These are phyloP conservation scores for Parascedosporium putredinis DNA, from an alignment of 2,329 filamentous ascomycete species.

Conservation along the genomic window DNA sequence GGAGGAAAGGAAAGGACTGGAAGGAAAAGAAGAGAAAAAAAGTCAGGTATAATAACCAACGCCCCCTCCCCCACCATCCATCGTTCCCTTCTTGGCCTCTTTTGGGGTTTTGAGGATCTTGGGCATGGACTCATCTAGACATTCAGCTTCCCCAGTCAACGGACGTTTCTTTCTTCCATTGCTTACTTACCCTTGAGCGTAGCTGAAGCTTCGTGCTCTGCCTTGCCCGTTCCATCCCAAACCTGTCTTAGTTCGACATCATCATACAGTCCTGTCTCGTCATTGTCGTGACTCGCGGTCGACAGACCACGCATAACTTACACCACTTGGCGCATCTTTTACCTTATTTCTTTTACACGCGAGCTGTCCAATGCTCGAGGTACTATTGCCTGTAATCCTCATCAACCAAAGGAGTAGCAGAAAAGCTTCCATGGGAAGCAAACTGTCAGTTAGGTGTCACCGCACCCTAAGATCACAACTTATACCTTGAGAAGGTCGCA, in stretches of 20 bases:
- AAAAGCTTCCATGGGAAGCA: slow-evolving; percentile 8
- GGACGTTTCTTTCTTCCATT: neutral
- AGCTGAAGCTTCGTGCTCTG: neutral
- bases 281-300: neutral
- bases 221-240: neutral
- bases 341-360: neutral
- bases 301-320: neutral
- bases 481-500: slow-evolving; percentile 1
- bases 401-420: neutral
- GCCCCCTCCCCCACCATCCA: slow-evolving; percentile 5
- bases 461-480: slow-evolving; percentile 4
- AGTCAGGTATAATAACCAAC: slow-evolving; percentile 9
- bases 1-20: neutral
- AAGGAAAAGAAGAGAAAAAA: neutral
- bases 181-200: neutral
- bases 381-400: neutral
- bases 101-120: slow-evolving; percentile 5
- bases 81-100: slow-evolving; percentile 6
- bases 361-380: slow-evolving; percentile 6
- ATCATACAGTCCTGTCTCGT: neutral
- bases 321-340: too few species aligned
- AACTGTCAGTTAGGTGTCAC: neutral
- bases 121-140: neutral
- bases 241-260: slow-evolving; percentile 1
- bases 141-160: neutral